Percentiles rank a stretch among this genome's conserved stretches.
Evolutionary conservation across 1,284 basidiomycete species (phyloP).

Genomic region (Neotropicomus parvogracilis): DNA sequence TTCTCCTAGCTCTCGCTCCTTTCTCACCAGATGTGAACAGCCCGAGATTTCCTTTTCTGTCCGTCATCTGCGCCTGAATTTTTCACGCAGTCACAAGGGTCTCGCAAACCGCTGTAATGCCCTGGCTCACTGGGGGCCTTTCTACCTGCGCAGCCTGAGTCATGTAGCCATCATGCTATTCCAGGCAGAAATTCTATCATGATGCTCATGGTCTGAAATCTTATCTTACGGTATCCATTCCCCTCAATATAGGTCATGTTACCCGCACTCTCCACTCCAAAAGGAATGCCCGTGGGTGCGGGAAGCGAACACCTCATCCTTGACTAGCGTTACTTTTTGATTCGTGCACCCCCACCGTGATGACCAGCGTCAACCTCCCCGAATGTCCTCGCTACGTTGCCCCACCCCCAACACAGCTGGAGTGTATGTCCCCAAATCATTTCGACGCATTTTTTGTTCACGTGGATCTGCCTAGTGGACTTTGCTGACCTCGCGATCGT

Average conservation of each 20-base stretch:
- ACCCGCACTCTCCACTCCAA: neutral
- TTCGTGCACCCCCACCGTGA: neutral
- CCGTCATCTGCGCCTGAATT: too few relatives aligned
- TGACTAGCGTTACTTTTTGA: too few relatives aligned
- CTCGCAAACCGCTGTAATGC: too few relatives aligned
- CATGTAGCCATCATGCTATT: neutral
- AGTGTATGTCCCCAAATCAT: constrained; percentile 13
- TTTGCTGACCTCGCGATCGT: constrained; percentile 64
- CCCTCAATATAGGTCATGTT: constrained; percentile 3
- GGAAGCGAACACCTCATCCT: neutral
- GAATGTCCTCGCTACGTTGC: constrained; percentile 20
- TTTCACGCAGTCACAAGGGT: too few relatives aligned
- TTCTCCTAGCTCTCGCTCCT: too few relatives aligned
- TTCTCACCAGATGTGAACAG: too few relatives aligned
- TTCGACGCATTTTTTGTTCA: neutral
- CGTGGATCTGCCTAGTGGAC: constrained; percentile 42
- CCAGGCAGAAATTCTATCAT: neutral
- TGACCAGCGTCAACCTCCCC: constrained; percentile 11
- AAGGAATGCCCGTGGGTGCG: neutral
- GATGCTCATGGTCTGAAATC: neutral
- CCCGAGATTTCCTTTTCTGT: too few relatives aligned
- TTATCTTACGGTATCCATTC: neutral
- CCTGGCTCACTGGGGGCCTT: too few relatives aligned
- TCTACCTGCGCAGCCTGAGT: neutral
- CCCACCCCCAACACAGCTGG: constrained; percentile 18